Evolutionary conservation across 345 rosid species (phyloP), one percentile per base, ranked within the genome.

Genomic region (Bruguiera sexangula): DNA sequence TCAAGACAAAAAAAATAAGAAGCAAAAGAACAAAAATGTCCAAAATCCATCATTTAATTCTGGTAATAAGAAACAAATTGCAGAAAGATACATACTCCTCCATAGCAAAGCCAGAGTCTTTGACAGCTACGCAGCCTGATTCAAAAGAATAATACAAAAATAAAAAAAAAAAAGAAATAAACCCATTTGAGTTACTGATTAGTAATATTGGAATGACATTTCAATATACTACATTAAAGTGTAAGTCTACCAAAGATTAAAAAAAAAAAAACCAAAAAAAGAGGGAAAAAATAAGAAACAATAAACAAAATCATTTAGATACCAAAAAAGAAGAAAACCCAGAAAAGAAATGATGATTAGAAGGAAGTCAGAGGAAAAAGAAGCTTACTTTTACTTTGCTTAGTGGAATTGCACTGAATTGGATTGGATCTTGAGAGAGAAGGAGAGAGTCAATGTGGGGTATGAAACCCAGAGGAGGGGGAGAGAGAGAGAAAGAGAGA

Each of bases 11-110:
- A 56, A 60, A 1, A 34, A 24, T 26, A 8, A 0, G 37, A 3
- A 24, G 34, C 3, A 16, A 55, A 27, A 13, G 8, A n/a, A 56
- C 5, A n/a, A 56, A 56, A 7, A 34, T 34, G 19, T 43, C 50
- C 50, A 43, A 11, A 24, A 56, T 4, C 60, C 26, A 56, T 24
- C 10, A 21, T 24, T 10, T 30, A 56, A 30, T 10, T 27, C 52
- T 26, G 69, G 9, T 6, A 29, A 46, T 8, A 9, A 26, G 31
- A 63, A 2, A 39, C 1, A 68, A 58, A 7, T 2, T 34, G 21
- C 19, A 60, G 22, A 26, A 0, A 11, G 22, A 59, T 21, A 19
- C 79, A 30, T 75, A 75, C 79, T 75, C 79, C 32, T 75, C 79
- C 79, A 75, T 75, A 26, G 57, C 37, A 63, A 36, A 54, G 24